Base-by-base conservation (phyloP, 768 basidiomycete genomes). In the Austroboletus eburneus region DNA sequence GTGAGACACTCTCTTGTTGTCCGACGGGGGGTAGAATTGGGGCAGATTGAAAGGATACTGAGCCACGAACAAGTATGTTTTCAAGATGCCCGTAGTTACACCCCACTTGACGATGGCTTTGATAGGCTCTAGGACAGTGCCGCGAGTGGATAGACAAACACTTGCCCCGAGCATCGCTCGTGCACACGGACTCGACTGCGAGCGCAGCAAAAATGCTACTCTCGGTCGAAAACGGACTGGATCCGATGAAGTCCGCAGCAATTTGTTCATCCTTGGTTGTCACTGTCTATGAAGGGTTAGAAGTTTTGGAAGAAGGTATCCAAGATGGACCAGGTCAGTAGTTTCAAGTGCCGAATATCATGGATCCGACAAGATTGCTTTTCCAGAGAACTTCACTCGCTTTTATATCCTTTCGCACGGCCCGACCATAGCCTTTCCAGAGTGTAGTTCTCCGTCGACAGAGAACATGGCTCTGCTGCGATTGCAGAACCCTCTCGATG, bases 91-190 rank as follows among this genome's bases (percentile, higher is more conserved):
- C 29, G 35, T 43, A 4, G 43, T 1, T 13, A 7, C 16, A 34
- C 6, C 4, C 32, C 30, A 30, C 39, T n/a, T 46, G 40, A 52
- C 32, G 41, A 42, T 45, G 10, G 33, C 21, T 12, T 12, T 27
- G n/a, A n/a, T 50, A 90, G 87, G 87, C 87, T 13, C 64, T 91
- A 21, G 88, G 88, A 14, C 88, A 91, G 65, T 91, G 88, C 62
- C 72, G 70, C n/a, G 67, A 59, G 16, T 91, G 85, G 65, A 63
- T 91, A 17, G 56, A 66, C 12, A 57, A 65, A 42, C 61, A 78
- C 36, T 62, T 91, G 18, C 81, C 87, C 1, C 52, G 56, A 18
- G 83, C 76, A 4, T 59, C 69, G 1, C 61, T 75, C 23, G 70
- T 82, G 42, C 80, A 76, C 56, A 80, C 75, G n/a, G 57, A 79